Conservation (phyloP, 1,139 yeast species). For the Pichia sp. region DNA sequence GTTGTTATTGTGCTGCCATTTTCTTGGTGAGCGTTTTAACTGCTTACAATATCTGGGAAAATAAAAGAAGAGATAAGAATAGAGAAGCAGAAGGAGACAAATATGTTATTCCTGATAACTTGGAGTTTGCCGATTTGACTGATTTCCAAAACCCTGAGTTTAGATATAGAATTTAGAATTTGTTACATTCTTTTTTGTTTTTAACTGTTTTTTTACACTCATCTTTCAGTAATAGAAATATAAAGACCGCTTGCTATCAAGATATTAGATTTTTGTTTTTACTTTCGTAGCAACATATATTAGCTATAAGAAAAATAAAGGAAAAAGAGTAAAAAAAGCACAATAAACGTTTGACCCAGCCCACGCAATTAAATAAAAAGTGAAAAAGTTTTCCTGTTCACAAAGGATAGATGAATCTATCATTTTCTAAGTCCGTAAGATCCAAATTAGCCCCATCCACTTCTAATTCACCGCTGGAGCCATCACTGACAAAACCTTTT, state of each 20-base stretch:
- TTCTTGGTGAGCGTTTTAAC: conserved; percentile 17
- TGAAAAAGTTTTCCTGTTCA: neutral
- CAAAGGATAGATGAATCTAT: conserved; percentile 31
- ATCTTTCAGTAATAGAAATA: neutral
- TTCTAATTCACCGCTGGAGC: conserved; percentile 32
- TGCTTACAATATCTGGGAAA: conserved; percentile 18
- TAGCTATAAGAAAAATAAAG: neutral
- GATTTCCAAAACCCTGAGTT: conserved; percentile 45
- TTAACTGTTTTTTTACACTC: neutral
- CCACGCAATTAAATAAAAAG: neutral
- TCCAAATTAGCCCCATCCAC: conserved; percentile 42
- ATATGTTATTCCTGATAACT: conserved; percentile 32
- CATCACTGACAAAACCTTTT: conserved; percentile 28
- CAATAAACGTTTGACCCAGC: neutral
- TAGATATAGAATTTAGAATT: conserved; percentile 31
- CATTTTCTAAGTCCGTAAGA: conserved; percentile 45
- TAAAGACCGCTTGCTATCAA: neutral
- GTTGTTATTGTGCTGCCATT: conserved; percentile 24
- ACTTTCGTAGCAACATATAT: neutral
- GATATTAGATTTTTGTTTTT: too few relatives aligned
- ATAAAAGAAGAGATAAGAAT: conserved; percentile 16
- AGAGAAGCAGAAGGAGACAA: conserved; percentile 20
- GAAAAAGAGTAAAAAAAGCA: neutral
- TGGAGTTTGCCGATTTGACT: conserved; percentile 50
- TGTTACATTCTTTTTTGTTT: neutral